Evolutionary conservation across 2,329 filamentous ascomycete species (phyloP), one percentile per base, ranked within the genome.

Genomic region (Paecilomyces sp.): DNA sequence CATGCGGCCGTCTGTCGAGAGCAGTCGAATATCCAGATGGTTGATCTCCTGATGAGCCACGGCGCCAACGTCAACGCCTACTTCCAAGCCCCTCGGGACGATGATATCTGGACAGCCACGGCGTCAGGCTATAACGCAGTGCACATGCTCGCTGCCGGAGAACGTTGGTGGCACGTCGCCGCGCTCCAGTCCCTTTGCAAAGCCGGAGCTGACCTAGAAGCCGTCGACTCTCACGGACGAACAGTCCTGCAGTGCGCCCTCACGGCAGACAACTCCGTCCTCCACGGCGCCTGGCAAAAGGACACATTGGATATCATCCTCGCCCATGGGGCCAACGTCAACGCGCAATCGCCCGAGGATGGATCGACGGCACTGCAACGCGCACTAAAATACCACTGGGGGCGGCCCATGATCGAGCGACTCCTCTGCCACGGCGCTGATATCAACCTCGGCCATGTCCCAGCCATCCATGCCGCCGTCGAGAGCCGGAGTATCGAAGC

Each of bases 161-260:
- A 56, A 1, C 63, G 66, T 24, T 66, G 65, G 65, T 67, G 65
- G 64, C 54, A 66, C 30, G 36, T 57, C n/a, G 54, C 25, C 12
- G 65, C 65, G 5, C 60, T 66, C 28, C 51, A 36, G 25, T 66
- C 65, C 34, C 60, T 64, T 3, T n/a, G 65, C 1, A 50, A 65
- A 28, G 60, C 64, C n/a, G 64, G 64, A 2, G 63, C 63, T 3
- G 61, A 65, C 24, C 61, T 63, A n/a, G 62, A 63, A 5, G 52
- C 60, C 33, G 58, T 55, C 11, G 60, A 62, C 28, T 18, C 33
- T 18, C 41, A 57, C 5, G 59, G 61, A 1, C 58, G 60, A 25
- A 63, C 62, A 31, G 60, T 60, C 1, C 13, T 63, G n/a, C 58
- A 55, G 36, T 28, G 50, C 25, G 62, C 63, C 25, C 56, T 63